Evolutionary conservation across 352 stramenopile genomes (phyloP), one percentile per base, ranked within the genome.

Genomic region (Phytophthora palmivora): DNA sequence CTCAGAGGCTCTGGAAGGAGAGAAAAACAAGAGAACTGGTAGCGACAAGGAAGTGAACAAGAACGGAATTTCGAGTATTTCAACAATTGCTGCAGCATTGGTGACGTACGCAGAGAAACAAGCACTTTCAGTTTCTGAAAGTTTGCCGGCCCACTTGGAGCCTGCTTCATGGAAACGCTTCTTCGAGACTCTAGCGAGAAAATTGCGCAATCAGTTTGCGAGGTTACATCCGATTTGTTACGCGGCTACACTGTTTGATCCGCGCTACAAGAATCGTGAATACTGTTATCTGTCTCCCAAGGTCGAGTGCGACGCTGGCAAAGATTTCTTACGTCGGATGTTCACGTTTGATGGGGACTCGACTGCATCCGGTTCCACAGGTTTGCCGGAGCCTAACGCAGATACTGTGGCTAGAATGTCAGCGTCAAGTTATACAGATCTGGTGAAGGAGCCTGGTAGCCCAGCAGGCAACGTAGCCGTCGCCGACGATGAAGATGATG

Each of bases 21-120:
- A 94, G 66, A 84, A 87, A 60, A 82, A 81, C 54, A 88, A 84
- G 58, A 79, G 80, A 45, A 83, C 80, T 4, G 82, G 83, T 28
- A 94, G 85, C 38, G 83, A 94, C 67, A 91, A 89, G 50, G 85
- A 92, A 38, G 67, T 90, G 22, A 74, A 82, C 74, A 89, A 88
- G 63, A 78, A 72, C 39, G 77, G 85, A 14, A 79, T 90, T 63
- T 94, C 85, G 15, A 94, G 79, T 46, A 75, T 92, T 22, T 89
- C 85, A 33, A 94, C 83, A 2, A 90, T 94, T 28, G 85, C 75
- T 0, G 67, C 85, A 2, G 85, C 84, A 5, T 68, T 94, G 22
- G 78, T 91, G 14, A 74, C 72, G 14, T 91, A 91, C 57, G 71
- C 82, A 12, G 80, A 91, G 28, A 91, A 91, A 56, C 83, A 88